Conservation (phyloP, 1,284 basidiomycete genomes). For the Apiotrichum gamsii region DNA sequence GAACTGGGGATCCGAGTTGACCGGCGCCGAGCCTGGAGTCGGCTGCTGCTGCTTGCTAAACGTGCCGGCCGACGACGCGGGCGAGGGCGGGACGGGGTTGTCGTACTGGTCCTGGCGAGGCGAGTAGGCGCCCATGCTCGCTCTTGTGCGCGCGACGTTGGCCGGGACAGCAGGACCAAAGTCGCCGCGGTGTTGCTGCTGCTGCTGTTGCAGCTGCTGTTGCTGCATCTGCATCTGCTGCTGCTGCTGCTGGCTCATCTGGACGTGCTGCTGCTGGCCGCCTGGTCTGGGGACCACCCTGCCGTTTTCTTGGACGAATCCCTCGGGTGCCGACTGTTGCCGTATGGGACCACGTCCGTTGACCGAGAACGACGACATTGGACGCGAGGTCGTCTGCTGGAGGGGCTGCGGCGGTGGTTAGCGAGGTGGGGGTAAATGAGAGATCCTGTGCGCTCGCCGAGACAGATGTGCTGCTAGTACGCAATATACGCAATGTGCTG, state of each 20-base stretch:
- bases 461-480: too few species aligned
- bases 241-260: neutral
- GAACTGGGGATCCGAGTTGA: conserved; percentile 12
- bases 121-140: conserved; percentile 33
- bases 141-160: conserved; percentile 18
- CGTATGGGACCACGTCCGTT: conserved; percentile 1
- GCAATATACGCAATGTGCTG: too few species aligned
- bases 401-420: neutral
- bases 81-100: conserved; percentile 5
- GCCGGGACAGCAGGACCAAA: conserved; percentile 55
- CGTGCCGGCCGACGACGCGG: neutral
- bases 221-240: neutral
- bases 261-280: neutral
- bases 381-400: neutral
- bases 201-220: conserved; percentile 1
- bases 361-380: conserved; percentile 7
- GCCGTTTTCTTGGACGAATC: neutral
- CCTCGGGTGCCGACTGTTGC: neutral
- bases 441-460: too few species aligned
- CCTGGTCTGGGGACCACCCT: neutral
- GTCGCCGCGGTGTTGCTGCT: conserved; percentile 11
- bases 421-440: too few species aligned
- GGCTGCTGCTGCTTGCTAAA: conserved; percentile 10
- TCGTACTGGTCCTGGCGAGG: neutral
- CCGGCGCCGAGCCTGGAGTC: neutral